Conservation (phyloP, 2,329 filamentous ascomycete genomes). For the Cryphonectria japonica region DNA sequence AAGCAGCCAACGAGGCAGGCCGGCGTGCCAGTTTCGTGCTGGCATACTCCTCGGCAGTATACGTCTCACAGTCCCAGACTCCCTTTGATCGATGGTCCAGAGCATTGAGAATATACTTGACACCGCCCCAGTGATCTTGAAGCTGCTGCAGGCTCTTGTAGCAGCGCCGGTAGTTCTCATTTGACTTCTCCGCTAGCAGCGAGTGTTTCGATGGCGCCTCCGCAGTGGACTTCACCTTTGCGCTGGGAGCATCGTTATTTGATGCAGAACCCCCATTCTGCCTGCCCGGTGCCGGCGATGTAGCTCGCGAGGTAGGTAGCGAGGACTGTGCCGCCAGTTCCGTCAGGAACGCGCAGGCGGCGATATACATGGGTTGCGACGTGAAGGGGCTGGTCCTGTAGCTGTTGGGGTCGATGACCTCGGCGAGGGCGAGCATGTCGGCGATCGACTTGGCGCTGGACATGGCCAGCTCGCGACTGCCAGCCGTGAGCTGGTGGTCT, state of each 20-base stretch:
- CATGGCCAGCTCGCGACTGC: constrained; percentile 82
- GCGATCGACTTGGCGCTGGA: constrained; percentile 90
- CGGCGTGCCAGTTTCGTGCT: constrained; percentile 61
- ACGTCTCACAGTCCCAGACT: constrained; percentile 76
- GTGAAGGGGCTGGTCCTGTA: constrained; percentile 89
- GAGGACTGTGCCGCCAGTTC: constrained; percentile 76
- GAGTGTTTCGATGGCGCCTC: constrained; percentile 65
- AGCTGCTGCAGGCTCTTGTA: constrained; percentile 82
- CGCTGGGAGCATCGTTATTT: not conserved
- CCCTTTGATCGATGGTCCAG: constrained; percentile 87
- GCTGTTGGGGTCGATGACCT: constrained; percentile 82
- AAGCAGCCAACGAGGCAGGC: constrained; percentile 47
- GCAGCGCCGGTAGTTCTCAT: constrained; percentile 84
- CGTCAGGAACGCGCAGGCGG: constrained; percentile 85
- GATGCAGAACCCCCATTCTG: constrained; percentile 4
- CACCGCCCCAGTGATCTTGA: constrained; percentile 84
- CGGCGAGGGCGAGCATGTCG: constrained; percentile 84
- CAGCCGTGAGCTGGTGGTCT: constrained; percentile 74
- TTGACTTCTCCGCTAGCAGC: constrained; percentile 77
- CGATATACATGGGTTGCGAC: constrained; percentile 89
- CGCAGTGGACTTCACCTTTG: constrained; percentile 27
- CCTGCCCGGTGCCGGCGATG: constrained; percentile 48
- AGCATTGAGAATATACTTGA: constrained; percentile 84
- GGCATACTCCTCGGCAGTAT: constrained; percentile 75
- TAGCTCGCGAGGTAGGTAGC: constrained; percentile 64